phyloP scores from a whole-genome alignment of 2,329 filamentous ascomycete species.

The Aspergillus tanneri region DNA sequence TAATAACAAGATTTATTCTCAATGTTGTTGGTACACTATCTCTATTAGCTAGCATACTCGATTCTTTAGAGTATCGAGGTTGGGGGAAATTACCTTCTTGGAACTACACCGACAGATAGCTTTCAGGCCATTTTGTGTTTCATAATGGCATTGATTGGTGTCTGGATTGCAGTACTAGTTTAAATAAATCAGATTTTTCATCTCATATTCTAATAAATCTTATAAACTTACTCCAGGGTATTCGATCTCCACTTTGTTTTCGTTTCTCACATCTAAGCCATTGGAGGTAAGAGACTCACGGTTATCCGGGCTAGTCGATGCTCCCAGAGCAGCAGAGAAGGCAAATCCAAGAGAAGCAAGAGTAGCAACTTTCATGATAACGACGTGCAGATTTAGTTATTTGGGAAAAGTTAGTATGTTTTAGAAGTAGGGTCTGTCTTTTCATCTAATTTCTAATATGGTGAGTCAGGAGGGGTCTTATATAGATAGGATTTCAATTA shows the following conservation, averaged over 20 bases:
- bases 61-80: not conserved
- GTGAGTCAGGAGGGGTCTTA: too few relatives aligned
- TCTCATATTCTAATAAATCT: not conserved
- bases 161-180: not conserved
- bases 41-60: not conserved
- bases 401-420: too few relatives aligned
- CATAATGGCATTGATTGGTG: not conserved
- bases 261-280: not conserved
- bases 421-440: too few relatives aligned
- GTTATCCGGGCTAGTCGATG: not conserved
- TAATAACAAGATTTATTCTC: too few relatives aligned
- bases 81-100: not conserved
- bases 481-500: too few relatives aligned
- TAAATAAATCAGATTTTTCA: not conserved
- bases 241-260: not conserved
- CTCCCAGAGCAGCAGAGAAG: not conserved
- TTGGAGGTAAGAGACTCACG: not conserved
- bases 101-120: not conserved
- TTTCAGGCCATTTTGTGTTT: not conserved
- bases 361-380: not conserved
- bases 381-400: too few relatives aligned
- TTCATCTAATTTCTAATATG: too few relatives aligned
- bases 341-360: not conserved
- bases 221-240: not conserved
- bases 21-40: too few relatives aligned